Evolutionary conservation across 164 flowering plant species (phyloP).

Genomic region (Kingdonia uniflora): DNA sequence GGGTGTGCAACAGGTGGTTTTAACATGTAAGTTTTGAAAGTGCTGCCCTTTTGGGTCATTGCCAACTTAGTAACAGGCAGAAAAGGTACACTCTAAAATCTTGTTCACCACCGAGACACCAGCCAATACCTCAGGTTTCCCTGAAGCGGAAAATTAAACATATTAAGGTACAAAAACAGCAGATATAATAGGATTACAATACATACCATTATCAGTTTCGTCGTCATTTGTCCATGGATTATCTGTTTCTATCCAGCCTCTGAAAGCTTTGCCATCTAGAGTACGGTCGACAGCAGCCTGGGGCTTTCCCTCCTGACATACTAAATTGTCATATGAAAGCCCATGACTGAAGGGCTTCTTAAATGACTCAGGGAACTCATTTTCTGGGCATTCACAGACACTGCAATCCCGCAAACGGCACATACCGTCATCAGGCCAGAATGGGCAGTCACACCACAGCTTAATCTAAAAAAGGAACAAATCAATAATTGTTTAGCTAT

Average conservation of each 20-base stretch:
- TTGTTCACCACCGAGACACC: too few species aligned
- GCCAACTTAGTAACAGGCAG: too few species aligned
- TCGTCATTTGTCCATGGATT: slow-evolving; percentile 99
- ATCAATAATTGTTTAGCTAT: neutral
- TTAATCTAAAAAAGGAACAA: neutral
- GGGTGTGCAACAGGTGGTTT: too few species aligned
- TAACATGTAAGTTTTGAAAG: too few species aligned
- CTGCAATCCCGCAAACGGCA: slow-evolving; percentile 95
- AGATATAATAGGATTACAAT: slow-evolving; percentile 91
- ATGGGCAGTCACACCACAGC: slow-evolving; percentile 98
- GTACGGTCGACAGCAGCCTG: slow-evolving; percentile 88
- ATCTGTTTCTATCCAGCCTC: slow-evolving; percentile 80
- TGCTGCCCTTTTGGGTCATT: too few species aligned
- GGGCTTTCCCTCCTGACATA: slow-evolving; percentile 86
- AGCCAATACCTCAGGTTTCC: neutral
- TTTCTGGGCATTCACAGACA: slow-evolving; percentile 96
- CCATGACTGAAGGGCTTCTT: slow-evolving; percentile 34
- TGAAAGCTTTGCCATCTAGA: slow-evolving; percentile 68
- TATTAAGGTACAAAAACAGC: slow-evolving; percentile 24
- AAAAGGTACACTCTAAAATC: neutral
- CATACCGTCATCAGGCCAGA: slow-evolving; percentile 99
- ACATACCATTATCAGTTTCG: slow-evolving; percentile 86
- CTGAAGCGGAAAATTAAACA: neutral
- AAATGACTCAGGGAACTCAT: slow-evolving; percentile 80
- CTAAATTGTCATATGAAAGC: slow-evolving; percentile 52